A percentile compares a stretch with the other conserved stretches of the same genome.
These are phyloP conservation scores for Hirschioporus abietinus DNA, from an alignment of 768 basidiomycete species.

Conservation along the genomic window DNA sequence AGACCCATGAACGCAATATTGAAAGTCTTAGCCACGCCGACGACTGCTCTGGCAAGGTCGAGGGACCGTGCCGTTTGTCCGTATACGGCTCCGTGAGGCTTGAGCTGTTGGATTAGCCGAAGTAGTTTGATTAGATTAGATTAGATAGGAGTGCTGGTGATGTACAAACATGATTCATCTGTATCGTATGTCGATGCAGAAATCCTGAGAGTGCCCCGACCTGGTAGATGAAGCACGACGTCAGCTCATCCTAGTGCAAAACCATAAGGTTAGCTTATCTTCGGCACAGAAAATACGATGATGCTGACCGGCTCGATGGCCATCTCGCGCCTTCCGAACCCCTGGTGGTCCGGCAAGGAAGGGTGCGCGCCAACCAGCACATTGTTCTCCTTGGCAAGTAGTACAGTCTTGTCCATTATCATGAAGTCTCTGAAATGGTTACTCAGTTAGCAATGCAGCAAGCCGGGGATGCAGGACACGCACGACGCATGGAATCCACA, in stretches of 20 bases:
- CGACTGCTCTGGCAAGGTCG: slow-evolving; percentile 48
- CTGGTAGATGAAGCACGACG: slow-evolving; percentile 57
- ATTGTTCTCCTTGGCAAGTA: slow-evolving; percentile 47
- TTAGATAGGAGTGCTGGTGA: background rate
- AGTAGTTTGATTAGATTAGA: background rate
- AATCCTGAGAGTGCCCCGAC: slow-evolving; percentile 62
- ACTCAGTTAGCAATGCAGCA: background rate
- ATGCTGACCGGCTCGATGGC: slow-evolving; percentile 47
- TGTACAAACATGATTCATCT: slow-evolving; percentile 48
- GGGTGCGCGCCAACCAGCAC: slow-evolving; percentile 67
- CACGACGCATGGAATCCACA: slow-evolving; percentile 69
- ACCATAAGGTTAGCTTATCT: background rate
- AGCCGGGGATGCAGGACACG: slow-evolving; percentile 6
- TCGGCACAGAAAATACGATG: background rate
- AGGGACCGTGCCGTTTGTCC: slow-evolving; percentile 53
- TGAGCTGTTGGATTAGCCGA: slow-evolving; percentile 33
- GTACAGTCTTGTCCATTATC: slow-evolving; percentile 60
- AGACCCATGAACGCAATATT: slow-evolving; percentile 56
- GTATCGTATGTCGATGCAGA: slow-evolving; percentile 44
- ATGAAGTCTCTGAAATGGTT: slow-evolving; percentile 45
- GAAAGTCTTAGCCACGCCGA: slow-evolving; percentile 51
- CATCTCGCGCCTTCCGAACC: slow-evolving; percentile 65
- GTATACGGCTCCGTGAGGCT: slow-evolving; percentile 59
- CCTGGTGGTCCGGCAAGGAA: slow-evolving; percentile 56
- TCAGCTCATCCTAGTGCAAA: slow-evolving; percentile 43